phyloP scores from a whole-genome alignment of 441 rosid genomes.

The Populus tomentosa region DNA sequence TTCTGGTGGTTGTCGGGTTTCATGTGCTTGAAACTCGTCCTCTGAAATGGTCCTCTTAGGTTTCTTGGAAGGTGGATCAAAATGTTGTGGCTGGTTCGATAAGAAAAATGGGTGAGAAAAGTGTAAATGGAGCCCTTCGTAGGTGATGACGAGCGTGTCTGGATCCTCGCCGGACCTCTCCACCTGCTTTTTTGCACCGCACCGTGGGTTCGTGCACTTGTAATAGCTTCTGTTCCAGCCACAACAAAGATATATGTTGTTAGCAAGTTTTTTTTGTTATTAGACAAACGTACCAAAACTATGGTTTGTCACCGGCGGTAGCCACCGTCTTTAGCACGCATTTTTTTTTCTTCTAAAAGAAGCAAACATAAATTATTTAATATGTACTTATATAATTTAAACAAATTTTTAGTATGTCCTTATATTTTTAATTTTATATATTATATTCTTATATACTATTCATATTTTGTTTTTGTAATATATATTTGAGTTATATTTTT shows the following conservation, averaged over 20 bases:
- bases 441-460: no score
- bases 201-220: slow-evolving; percentile 78
- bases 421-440: no score
- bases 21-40: slow-evolving; percentile 15
- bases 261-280: not conserved
- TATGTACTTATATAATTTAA: no score
- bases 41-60: slow-evolving; percentile 29
- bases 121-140: slow-evolving; percentile 84
- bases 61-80: slow-evolving; percentile 38
- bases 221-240: slow-evolving; percentile 60
- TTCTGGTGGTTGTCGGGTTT: not conserved
- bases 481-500: no score
- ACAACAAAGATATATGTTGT: not conserved
- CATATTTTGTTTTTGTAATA: no score
- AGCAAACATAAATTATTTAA: no score
- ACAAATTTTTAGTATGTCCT: no score
- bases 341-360: no score
- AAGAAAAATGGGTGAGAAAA: slow-evolving; percentile 49
- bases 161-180: slow-evolving; percentile 66
- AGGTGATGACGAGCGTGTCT: slow-evolving; percentile 64
- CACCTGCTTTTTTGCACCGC: slow-evolving; percentile 83
- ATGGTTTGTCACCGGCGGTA: no score
- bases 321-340: no score
- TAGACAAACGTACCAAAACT: no score
- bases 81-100: slow-evolving; percentile 15